Base-by-base conservation (phyloP, 1,284 basidiomycete genomes). In the Violaceomyces palustris region DNA sequence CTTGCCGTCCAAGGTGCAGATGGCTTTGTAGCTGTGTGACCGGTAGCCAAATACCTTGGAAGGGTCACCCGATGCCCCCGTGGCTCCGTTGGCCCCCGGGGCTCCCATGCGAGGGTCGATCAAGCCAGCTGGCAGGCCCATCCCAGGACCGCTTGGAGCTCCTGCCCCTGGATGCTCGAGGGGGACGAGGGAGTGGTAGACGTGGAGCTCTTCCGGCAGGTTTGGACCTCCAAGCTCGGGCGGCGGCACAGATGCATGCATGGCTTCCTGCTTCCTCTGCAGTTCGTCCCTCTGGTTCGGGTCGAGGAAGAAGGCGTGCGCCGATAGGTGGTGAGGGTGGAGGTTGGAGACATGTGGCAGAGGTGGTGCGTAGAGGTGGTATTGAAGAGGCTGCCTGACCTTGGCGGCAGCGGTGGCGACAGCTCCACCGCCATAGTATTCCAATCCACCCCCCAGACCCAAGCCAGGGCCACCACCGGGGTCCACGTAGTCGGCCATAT, bases 121-220 rank as follows among this genome's bases (percentile, higher is more conserved):
- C 18, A 69, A 52, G 15, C 59, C 43, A 14, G 50, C 39, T 15
- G 61, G 59, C 39, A 58, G 33, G 1, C 49, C 44, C 38, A 46
- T 50, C n/a, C n/a, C n/a, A n/a, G n/a, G n/a, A 6, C 46, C 39
- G 3, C 51, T 44, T 18, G 49, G 45, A 1, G 50, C 56, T 26
- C 54, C 54, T 1, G 58, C 44, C 15, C 55, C 53, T 4, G 55
- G 55, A 39, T 51, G 49, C 71, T 90, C 88, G 3, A 97, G 78
- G 0, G 87, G 87, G 3, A 86, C 81, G 9, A 96, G 80, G 0
- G 85, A 84, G 72, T 96, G 89, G 68, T 96, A 96, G 1, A 88
- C 88, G 66, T 92, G 88, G 7, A 94, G 75, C 65, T 93, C 88
- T 19, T 88, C 84, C 0, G 92, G 92, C 7, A 94, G 78, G 17